Evolutionary conservation across 805 yeast genomes (phyloP).

Genomic region (Saccharomycopsis sp.): DNA sequence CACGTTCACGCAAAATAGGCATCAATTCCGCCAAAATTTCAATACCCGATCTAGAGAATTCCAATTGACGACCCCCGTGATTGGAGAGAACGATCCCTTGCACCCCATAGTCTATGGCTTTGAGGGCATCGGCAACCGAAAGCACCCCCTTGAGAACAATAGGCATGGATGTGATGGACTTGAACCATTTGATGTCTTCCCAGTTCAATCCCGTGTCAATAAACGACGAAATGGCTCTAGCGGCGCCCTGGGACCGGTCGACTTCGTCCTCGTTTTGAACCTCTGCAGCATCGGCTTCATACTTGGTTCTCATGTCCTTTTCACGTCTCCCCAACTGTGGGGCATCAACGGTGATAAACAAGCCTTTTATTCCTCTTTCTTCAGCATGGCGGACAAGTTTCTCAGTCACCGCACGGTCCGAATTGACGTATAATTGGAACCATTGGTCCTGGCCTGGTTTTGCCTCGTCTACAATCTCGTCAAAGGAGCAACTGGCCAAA

Average conservation of each 20-base stretch:
- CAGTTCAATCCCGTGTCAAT: conserved; percentile 65
- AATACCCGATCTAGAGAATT: conserved; percentile 72
- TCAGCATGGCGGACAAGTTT: conserved; percentile 66
- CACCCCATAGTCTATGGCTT: conserved; percentile 64
- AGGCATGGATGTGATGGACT: conserved; percentile 53
- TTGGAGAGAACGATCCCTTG: conserved; percentile 80
- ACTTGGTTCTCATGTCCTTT: conserved; percentile 69
- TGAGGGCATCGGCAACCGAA: conserved; percentile 67
- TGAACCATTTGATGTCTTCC: conserved; percentile 56
- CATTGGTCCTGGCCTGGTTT: conserved; percentile 64
- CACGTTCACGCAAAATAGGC: conserved; percentile 38
- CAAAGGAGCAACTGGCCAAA: conserved; percentile 79
- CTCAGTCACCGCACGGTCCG: conserved; percentile 60
- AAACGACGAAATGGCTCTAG: conserved; percentile 78
- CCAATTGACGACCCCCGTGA: conserved; percentile 88
- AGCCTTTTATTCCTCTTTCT: conserved; percentile 65
- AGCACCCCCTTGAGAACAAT: conserved; percentile 80
- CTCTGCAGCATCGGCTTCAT: conserved; percentile 38
- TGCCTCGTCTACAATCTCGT: conserved; percentile 73
- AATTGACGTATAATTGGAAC: conserved; percentile 82
- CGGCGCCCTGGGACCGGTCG: conserved; percentile 77
- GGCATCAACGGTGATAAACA: conserved; percentile 88
- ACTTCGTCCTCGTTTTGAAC: conserved; percentile 42
- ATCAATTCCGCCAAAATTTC: conserved; percentile 65
- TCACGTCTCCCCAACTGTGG: conserved; percentile 89